Evolutionary conservation across 2,329 filamentous ascomycete species (phyloP).

Genomic region (Emmonsia crescens): DNA sequence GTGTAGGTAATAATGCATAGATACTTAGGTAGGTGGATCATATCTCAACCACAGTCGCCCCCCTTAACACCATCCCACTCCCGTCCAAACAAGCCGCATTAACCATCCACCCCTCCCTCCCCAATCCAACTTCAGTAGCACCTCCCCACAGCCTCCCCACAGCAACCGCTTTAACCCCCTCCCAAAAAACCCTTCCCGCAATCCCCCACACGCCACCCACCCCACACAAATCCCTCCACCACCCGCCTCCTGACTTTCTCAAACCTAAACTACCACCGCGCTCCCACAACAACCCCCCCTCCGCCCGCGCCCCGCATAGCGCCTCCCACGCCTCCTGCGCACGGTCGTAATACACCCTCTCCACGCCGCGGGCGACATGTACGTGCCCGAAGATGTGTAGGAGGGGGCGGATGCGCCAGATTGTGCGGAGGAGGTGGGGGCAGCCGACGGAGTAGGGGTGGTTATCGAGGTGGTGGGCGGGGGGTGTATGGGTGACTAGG

Average conservation of each 20-base stretch:
- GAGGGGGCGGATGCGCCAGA: constrained; percentile 61
- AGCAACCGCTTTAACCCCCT: constrained; percentile 45
- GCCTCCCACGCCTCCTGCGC: constrained; percentile 61
- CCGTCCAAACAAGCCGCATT: constrained; percentile 46
- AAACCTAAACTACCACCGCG: constrained; percentile 7
- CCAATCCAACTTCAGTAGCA: constrained; percentile 32
- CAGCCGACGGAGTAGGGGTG: constrained; percentile 55
- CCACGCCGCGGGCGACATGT: constrained; percentile 61
- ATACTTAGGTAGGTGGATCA: no score
- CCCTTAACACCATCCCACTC: constrained; percentile 25
- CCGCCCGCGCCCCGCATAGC: constrained; percentile 38
- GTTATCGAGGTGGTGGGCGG: constrained; percentile 55
- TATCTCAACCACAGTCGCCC: constrained; percentile 28
- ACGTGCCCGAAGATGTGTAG: constrained; percentile 81
- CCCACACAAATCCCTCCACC: constrained; percentile 8
- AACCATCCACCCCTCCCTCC: constrained; percentile 40
- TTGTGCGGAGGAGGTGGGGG: constrained; percentile 56
- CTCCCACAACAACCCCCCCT: constrained; percentile 17
- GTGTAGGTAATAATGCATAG: no score
- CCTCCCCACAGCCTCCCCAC: constrained; percentile 52
- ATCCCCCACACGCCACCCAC: constrained; percentile 38
- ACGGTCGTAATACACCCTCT: constrained; percentile 63
- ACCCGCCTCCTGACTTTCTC: constrained; percentile 3
- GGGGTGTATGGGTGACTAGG: constrained; percentile 71
- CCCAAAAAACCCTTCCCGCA: constrained; percentile 39